Base-by-base conservation (phyloP, 768 basidiomycete genomes). In the Gloeophyllum trabeum region DNA sequence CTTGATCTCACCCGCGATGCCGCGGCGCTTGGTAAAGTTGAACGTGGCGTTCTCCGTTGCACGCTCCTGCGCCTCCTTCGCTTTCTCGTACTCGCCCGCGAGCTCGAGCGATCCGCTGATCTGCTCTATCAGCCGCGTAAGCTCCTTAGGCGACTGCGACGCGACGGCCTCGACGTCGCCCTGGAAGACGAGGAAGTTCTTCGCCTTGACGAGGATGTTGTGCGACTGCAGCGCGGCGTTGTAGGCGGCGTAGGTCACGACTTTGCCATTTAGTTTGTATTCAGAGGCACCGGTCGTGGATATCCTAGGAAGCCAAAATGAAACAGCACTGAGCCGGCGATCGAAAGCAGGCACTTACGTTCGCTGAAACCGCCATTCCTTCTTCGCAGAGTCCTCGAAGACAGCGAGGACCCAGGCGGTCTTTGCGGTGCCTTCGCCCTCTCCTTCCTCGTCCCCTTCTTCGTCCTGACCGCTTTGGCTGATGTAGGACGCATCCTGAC, bases 141-240 rank as follows among this genome's bases (percentile, higher is more conserved):
- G 76, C 51, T 94, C 92, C 45, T 81, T 80, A 13, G 96, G 77
- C 1, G 87, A 91, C 51, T 99, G 96, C 2, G 88, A 87, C 1
- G 96, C 96, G 24, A 99, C 89, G 2, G 91, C 89, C 62, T 99
- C 96, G 24, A 99, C 96, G 56, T 98, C 96, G 40, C 96, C 96
- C 56, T 99, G 96, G 66, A 99, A 98, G 7, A 98, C 96, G 41
- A 98, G 81, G 54, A 98, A 99, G 65, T 98, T 98, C 67, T 97
- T 97, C 10, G 96, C 96, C 63, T 96, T 97, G 54, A 98, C 92
- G 37, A 98, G 85, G 54, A 99, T 89, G 54, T 97, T 96, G 54
- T 96, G 92, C 5, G 72, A 66, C 43, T 85, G 71, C 20, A 99
- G 81, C 10, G 88, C 85, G 4, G 80, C 69, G 46, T 96, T 96